Base-by-base conservation (phyloP, 305 asterid species). In the Fraxinus albicans region DNA sequence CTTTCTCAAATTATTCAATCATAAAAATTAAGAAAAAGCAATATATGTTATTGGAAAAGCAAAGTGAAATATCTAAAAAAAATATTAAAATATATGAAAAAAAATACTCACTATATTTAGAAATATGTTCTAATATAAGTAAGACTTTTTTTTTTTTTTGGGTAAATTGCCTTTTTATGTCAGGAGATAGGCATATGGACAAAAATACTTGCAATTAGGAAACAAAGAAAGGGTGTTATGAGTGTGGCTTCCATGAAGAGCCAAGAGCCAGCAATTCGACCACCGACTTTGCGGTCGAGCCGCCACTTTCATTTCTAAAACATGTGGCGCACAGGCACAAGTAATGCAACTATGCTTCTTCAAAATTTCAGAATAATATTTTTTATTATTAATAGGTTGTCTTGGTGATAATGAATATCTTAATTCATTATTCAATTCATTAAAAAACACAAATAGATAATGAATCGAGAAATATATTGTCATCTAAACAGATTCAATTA, bases 241-340 rank as follows among this genome's bases (percentile, higher is more conserved):
- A 12, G 8, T 8, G 6, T 81, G 87, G 85, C 82, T 34, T 34
- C 50, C 74, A 25, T n/a, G 81, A 81, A 80, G 81, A 80, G 81
- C 81, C 85, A 80, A 86, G 86, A 65, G 86, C 47, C 85, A 29
- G 65, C 21, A 69, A 69, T 3, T 67, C 36, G 65, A 72, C 69
- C 34, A 34, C 36, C n/a, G 44, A 42, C 77, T 5, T 15, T 40
- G 1, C 7, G 13, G 50, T 60, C 77, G 19, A 79, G 79, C 15
- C 72, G 83, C 73, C 73, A 15, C n/a, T 9, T 31, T 4, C 63
- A 40, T 33, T 25, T 27, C 79, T 74, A 73, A 83, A 53, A 55
- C 73, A 78, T 10, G 83, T 25, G 83, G 80, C 77, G 55, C 76
- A 69, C 21, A 12, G n/a, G 6, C 2, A 12, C 73, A 3, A 10